A percentile compares a stretch with the other conserved stretches of the same genome.
Evolutionary conservation across 2,329 filamentous ascomycete species (phyloP).

Genomic region (Paracorniculantispora psalliotae): DNA sequence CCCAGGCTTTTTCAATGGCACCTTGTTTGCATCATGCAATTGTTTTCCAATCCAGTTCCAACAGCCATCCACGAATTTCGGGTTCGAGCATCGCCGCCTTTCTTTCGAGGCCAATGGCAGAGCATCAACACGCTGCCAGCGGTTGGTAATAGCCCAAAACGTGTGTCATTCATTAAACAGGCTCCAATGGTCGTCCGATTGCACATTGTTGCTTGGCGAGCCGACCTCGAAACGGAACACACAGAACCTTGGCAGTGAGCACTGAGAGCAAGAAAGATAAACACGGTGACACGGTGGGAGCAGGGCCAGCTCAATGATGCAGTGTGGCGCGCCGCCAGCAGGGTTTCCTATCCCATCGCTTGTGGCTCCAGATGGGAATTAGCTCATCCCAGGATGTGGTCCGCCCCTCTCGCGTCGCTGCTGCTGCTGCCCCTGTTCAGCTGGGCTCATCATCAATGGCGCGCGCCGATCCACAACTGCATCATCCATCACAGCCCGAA

Average conservation of each 20-base stretch:
- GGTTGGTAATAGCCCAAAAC: neutral
- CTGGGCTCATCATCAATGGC: slow-evolving; percentile 2
- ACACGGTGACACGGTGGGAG: too few relatives aligned
- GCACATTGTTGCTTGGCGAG: neutral
- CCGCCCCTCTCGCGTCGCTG: neutral
- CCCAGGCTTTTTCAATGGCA: too few relatives aligned
- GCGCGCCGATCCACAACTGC: slow-evolving; percentile 4
- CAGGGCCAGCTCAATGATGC: too few relatives aligned
- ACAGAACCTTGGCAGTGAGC: too few relatives aligned
- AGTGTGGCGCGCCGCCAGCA: too few relatives aligned
- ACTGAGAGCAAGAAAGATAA: too few relatives aligned
- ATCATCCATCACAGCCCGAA: neutral
- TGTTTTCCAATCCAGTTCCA: too few relatives aligned
- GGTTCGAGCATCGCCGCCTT: neutral
- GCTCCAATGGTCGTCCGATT: neutral
- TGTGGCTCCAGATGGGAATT: neutral
- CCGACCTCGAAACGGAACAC: too few relatives aligned
- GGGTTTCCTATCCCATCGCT: neutral
- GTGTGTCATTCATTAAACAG: neutral
- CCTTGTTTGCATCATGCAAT: too few relatives aligned
- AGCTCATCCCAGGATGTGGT: neutral
- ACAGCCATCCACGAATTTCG: neutral
- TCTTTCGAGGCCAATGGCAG: neutral
- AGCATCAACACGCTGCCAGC: neutral
- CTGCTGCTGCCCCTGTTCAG: slow-evolving; percentile 6